These are phyloP conservation scores for Penicillium salamii DNA, from an alignment of 495 filamentous ascomycete genomes.

Conservation along the genomic window DNA sequence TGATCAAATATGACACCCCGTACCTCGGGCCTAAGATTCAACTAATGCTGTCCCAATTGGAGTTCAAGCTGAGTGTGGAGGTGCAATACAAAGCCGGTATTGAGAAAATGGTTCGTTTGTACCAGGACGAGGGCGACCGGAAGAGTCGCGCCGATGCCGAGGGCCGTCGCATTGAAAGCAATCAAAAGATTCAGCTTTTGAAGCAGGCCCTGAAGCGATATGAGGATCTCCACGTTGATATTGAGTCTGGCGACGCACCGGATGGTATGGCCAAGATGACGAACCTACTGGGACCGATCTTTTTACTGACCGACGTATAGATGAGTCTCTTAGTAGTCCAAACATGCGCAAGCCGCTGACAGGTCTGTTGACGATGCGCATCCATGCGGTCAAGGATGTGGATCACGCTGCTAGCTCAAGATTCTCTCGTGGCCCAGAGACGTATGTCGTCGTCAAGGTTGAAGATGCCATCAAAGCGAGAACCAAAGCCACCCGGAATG, in stretches of 20 bases:
- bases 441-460: conserved; percentile 92
- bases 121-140: conserved; percentile 96
- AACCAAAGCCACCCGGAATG: conserved; percentile 82
- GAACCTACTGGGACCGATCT: neutral
- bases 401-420: conserved; percentile 86
- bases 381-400: conserved; percentile 88
- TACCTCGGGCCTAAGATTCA: conserved; percentile 97
- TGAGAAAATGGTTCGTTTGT: conserved; percentile 98
- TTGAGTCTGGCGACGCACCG: conserved; percentile 73
- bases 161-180: conserved; percentile 84
- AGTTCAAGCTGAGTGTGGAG: conserved; percentile 98
- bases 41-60: conserved; percentile 96
- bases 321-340: conserved; percentile 94
- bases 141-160: conserved; percentile 94
- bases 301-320: conserved; percentile 42
- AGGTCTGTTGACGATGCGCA: conserved; percentile 79
- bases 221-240: conserved; percentile 95
- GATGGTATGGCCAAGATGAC: conserved; percentile 63
- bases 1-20: conserved; percentile 97
- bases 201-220: conserved; percentile 96
- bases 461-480: conserved; percentile 87
- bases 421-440: conserved; percentile 89
- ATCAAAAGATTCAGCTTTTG: conserved; percentile 93
- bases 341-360: conserved; percentile 92
- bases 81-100: conserved; percentile 99